A percentile compares a stretch with the other conserved stretches of the same genome.
Conservation (phyloP, 129 eudicot species). For the Oenanthe sinensis region DNA sequence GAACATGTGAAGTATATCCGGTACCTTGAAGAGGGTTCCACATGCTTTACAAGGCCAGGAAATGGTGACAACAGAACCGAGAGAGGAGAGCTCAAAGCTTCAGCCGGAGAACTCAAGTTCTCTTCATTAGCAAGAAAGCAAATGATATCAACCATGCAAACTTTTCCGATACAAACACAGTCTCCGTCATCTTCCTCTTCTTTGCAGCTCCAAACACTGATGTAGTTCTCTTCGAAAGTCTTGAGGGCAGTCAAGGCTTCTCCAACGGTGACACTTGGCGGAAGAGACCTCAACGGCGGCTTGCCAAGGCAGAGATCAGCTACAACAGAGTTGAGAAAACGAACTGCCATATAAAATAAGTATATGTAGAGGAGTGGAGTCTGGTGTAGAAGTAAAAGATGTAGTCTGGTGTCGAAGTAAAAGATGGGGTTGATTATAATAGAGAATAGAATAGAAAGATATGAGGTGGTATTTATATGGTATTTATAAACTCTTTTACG, state of each 20-base stretch:
- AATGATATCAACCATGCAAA: conserved; percentile 72
- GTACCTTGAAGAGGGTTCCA: conserved; percentile 73
- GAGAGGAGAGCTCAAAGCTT: conserved; percentile 65
- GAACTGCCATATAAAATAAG: conserved; percentile 61
- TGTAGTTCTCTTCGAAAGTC: conserved; percentile 37
- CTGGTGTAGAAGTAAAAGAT: not conserved
- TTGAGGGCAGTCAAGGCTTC: conserved; percentile 60
- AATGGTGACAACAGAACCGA: conserved; percentile 37
- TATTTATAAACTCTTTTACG: not conserved
- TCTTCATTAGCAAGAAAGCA: conserved; percentile 55
- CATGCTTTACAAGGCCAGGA: conserved; percentile 44
- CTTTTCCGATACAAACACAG: conserved; percentile 65
- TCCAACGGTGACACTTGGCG: conserved; percentile 48
- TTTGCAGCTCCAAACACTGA: conserved; percentile 72
- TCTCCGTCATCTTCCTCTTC: conserved; percentile 10
- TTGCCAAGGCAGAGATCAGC: conserved; percentile 90
- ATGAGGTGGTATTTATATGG: not conserved
- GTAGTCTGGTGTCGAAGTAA: not conserved
- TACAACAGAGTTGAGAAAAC: conserved; percentile 50
- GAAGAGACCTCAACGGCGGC: conserved; percentile 60
- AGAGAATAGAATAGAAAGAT: not conserved
- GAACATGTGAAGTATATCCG: not conserved
- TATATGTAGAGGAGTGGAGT: not conserved
- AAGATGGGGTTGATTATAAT: not conserved
- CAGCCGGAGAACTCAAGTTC: conserved; percentile 40